A percentile compares a stretch with the other conserved stretches of the same genome.
Conservation (phyloP, 2,329 filamentous ascomycete genomes). For the Fusarium ambrosium region DNA sequence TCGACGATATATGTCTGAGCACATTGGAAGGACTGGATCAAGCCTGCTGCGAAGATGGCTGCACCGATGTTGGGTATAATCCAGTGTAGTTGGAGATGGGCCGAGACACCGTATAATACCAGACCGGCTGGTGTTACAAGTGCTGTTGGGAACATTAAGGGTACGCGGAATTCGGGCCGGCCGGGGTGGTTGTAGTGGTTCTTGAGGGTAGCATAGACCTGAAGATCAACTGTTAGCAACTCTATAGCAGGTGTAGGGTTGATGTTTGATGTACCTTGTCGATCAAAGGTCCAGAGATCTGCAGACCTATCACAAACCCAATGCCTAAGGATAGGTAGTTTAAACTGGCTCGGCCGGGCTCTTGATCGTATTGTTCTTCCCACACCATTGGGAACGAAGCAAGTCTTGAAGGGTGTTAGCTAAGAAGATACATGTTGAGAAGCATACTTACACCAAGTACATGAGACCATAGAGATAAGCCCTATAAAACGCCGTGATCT, state of each 20-base stretch:
- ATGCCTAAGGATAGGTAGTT: slow-evolving; percentile 67
- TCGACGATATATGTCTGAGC: slow-evolving; percentile 72
- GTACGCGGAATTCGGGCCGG: slow-evolving; percentile 52
- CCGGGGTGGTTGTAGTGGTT: slow-evolving; percentile 44
- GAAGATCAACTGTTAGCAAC: neutral
- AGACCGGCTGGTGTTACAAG: slow-evolving; percentile 62
- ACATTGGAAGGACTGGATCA: slow-evolving; percentile 69
- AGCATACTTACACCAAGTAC: slow-evolving; percentile 59
- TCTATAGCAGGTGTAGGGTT: neutral
- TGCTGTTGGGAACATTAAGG: slow-evolving; percentile 52
- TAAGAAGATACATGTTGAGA: fast-evolving
- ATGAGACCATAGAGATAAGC: slow-evolving; percentile 67
- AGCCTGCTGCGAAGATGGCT: slow-evolving; percentile 59
- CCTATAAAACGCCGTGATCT: slow-evolving; percentile 63
- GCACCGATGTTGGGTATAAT: slow-evolving; percentile 71
- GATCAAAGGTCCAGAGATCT: slow-evolving; percentile 60
- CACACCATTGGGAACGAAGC: slow-evolving; percentile 67
- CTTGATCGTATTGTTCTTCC: slow-evolving; percentile 61
- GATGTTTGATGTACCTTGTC: slow-evolving; percentile 44
- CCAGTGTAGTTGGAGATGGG: slow-evolving; percentile 60
- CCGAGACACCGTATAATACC: slow-evolving; percentile 64
- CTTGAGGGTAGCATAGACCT: slow-evolving; percentile 49
- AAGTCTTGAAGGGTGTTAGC: slow-evolving; percentile 48
- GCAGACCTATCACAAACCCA: slow-evolving; percentile 68
- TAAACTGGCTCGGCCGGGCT: slow-evolving; percentile 61